Conservation (phyloP, 768 basidiomycete genomes). For the Filobasidium floriforme region DNA sequence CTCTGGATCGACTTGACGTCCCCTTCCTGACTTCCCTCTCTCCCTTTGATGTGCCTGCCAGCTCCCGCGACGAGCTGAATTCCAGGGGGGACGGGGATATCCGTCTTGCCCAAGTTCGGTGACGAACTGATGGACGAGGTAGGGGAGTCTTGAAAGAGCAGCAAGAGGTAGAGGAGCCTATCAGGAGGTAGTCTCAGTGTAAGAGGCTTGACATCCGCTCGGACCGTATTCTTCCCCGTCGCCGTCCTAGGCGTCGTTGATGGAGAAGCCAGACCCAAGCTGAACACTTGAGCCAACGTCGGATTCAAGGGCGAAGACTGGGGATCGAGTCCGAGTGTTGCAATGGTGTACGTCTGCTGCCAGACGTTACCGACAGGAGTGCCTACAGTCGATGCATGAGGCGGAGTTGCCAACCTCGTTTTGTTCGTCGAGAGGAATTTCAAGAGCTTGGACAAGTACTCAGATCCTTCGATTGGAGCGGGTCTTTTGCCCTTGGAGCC, state of each 20-base stretch:
- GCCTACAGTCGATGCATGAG: neutral
- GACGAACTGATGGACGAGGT: constrained; percentile 30
- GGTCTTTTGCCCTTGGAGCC: constrained; percentile 1
- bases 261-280: constrained; percentile 21
- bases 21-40: constrained; percentile 29
- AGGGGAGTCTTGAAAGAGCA: constrained; percentile 29
- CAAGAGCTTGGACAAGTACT: constrained; percentile 36
- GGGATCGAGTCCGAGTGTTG: constrained; percentile 42
- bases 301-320: constrained; percentile 34
- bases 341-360: constrained; percentile 40
- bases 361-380: constrained; percentile 23
- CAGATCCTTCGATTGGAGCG: constrained; percentile 30
- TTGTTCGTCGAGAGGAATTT: constrained; percentile 38
- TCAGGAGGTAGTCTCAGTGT: constrained; percentile 41
- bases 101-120: constrained; percentile 40
- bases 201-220: constrained; percentile 29
- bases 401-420: constrained; percentile 31
- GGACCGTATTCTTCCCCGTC: neutral
- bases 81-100: constrained; percentile 37
- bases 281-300: constrained; percentile 30
- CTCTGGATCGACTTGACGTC: constrained; percentile 41
- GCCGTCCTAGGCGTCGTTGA: constrained; percentile 18
- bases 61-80: constrained; percentile 33
- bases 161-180: constrained; percentile 37
- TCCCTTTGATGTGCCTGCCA: constrained; percentile 13